These are phyloP conservation scores for Aegilops longissima DNA, from an alignment of 176 grass and related monocot genomes.

Conservation along the genomic window DNA sequence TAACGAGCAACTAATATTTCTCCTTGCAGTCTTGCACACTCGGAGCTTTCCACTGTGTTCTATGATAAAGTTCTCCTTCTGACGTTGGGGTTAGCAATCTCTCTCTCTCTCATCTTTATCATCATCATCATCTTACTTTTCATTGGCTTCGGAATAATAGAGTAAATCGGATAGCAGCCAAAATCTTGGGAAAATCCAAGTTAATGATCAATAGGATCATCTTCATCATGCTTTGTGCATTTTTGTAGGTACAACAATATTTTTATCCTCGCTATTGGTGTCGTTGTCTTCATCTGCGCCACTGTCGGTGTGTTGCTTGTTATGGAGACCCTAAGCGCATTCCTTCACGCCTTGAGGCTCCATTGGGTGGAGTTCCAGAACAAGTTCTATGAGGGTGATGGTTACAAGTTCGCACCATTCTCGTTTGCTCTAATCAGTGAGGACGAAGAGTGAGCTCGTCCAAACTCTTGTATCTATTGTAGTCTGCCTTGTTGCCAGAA, in stretches of 20 bases:
- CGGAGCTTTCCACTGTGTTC: slow-evolving; percentile 86
- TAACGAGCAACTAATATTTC: slow-evolving; percentile 23
- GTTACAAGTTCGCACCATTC: slow-evolving; percentile 93
- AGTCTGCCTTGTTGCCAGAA: slow-evolving; percentile 31
- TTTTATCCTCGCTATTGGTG: slow-evolving; percentile 41
- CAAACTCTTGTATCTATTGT: slow-evolving; percentile 26
- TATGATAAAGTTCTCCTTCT: slow-evolving; percentile 90
- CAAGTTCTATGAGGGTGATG: slow-evolving; percentile 98
- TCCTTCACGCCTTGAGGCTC: slow-evolving; percentile 95
- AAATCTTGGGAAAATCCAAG: no score
- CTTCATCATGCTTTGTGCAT: slow-evolving; percentile 7
- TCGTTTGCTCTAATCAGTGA: slow-evolving; percentile 58
- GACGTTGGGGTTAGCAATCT: slow-evolving; percentile 63
- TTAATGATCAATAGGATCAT: not conserved
- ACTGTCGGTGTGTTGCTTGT: slow-evolving; percentile 91
- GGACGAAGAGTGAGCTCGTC: slow-evolving; percentile 67
- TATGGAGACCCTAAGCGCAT: slow-evolving; percentile 96
- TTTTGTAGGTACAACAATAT: slow-evolving; percentile 67
- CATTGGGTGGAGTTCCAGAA: slow-evolving; percentile 99
- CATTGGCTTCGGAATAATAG: no score
- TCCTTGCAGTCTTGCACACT: slow-evolving; percentile 83
- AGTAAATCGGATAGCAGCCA: no score
- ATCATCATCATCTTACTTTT: not conserved
- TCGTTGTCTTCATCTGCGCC: slow-evolving; percentile 60
- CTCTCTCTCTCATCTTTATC: not conserved